Base-by-base conservation (phyloP, 2,329 filamentous ascomycete genomes). In the Periconia digitata region DNA sequence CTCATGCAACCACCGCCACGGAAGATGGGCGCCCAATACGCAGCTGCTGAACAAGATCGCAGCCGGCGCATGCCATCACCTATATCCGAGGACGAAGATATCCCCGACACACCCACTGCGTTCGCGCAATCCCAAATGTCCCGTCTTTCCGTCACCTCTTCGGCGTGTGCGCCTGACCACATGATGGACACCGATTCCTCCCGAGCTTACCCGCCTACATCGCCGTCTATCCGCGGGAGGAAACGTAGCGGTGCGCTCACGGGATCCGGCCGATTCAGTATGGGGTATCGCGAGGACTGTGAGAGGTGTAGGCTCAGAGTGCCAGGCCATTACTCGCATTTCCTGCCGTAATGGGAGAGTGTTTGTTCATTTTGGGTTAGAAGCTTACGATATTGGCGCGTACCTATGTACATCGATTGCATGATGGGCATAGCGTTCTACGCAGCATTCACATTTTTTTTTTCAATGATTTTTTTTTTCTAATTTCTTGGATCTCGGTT, bases 281-380 rank as follows among this genome's bases (percentile, higher is more conserved):
- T 79, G 72, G 76, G 76, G 13, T 79, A 73, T 53, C 63, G 76
- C 22, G 71, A 76, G 10, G 76, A 79, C 51, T 79, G 76, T 54
- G 74, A 77, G 40, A 79, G 78, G 59, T 79, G 76, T 54, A 64
- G 68, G 45, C 62, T 69, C 51, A 62, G 70, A 45, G 72, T 79
- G n/a, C 76, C 76, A 1, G 76, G 76, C 1, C 76, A 79, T 49
- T 77, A 77, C 64, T 75, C 75, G 47, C 76, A 79, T 54, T 77
- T 77, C 49, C 50, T 75, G 16, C 56, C 67, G 15, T 50, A 37
- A 35, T 29, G 17, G n/a, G n/a, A n/a, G 22, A 38, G 18, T 20
- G 5, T 38, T 8, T 6, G 6, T 12, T 20, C 36, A 8, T 36
- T n/a, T n/a, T n/a, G n/a, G n/a, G n/a, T n/a, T n/a, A n/a, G n/a